Percentiles rank a stretch among this genome's conserved stretches.
These are phyloP conservation scores for Umbelopsis sp. DNA, from an alignment of 192 early-diverging fungal genomes.

Conservation along the genomic window DNA sequence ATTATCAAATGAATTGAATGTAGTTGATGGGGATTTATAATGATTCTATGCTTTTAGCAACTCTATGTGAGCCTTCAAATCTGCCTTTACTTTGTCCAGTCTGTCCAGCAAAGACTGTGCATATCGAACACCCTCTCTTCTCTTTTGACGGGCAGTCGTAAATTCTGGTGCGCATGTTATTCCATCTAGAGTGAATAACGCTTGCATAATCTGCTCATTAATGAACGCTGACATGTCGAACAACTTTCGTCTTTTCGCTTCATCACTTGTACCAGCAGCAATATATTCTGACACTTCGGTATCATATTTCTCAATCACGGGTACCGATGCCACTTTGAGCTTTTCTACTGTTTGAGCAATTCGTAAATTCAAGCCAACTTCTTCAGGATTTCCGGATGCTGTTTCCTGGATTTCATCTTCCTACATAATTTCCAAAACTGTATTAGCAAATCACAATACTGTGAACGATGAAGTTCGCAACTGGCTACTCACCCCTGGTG, in stretches of 20 bases:
- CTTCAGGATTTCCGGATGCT: conserved; percentile 53
- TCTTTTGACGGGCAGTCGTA: conserved; percentile 70
- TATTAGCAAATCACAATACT: neutral
- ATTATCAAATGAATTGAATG: no score
- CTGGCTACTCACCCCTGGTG: conserved; percentile 49
- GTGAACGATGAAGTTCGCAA: neutral
- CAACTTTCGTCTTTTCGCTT: conserved; percentile 59
- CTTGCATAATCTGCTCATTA: conserved; percentile 79
- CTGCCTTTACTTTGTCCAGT: conserved; percentile 66
- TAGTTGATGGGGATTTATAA: no score
- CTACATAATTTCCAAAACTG: neutral
- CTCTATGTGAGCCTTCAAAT: conserved; percentile 2
- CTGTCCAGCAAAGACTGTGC: conserved; percentile 76
- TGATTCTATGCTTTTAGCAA: conserved; percentile 8
- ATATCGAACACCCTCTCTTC: conserved; percentile 76
- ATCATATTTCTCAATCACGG: conserved; percentile 19
- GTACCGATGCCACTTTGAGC: neutral
- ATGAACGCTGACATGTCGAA: conserved; percentile 68
- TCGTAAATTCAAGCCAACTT: conserved; percentile 51
- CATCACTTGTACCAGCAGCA: conserved; percentile 34
- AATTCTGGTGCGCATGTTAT: conserved; percentile 68
- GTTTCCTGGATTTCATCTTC: conserved; percentile 27
- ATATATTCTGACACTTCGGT: conserved; percentile 40
- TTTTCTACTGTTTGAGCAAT: conserved; percentile 49
- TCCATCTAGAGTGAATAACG: conserved; percentile 72